A percentile compares a stretch with the other conserved stretches of the same genome.
Conservation (phyloP, 345 rosid species). For the Dovyalis caffra region DNA sequence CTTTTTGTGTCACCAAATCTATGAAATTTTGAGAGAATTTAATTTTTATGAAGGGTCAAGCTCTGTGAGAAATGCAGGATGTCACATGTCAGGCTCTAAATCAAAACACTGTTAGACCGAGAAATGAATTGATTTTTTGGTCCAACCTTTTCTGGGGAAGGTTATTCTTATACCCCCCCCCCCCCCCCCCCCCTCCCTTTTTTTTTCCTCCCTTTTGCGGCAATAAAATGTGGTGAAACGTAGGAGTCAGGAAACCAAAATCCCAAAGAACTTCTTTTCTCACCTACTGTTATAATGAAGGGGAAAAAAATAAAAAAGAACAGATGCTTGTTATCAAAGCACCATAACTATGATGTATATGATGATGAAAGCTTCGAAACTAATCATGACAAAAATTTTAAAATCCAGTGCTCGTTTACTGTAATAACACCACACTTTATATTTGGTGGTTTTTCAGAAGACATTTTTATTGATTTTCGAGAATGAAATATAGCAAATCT, state of each 20-base stretch:
- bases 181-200: no score
- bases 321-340: conserved; percentile 10
- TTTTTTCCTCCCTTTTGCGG: not conserved
- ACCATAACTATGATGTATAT: not conserved
- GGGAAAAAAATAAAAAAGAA: conserved; percentile 3
- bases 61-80: not conserved
- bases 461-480: not conserved
- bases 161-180: not conserved
- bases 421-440: not conserved
- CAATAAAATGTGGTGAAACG: conserved; percentile 13
- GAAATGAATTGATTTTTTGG: not conserved
- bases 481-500: no score
- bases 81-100: not conserved
- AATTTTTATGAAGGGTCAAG: not conserved
- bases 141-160: not conserved
- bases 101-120: not conserved
- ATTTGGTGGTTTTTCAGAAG: not conserved
- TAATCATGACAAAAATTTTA: not conserved
- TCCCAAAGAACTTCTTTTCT: not conserved
- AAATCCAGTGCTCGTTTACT: not conserved
- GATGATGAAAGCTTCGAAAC: not conserved
- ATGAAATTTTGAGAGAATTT: not conserved
- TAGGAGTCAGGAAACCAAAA: conserved; percentile 22
- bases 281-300: not conserved
- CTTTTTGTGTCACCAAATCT: not conserved